Base-by-base conservation (phyloP, 139 green algal genomes). In the Auxenochlorella pyrenoidosa region DNA sequence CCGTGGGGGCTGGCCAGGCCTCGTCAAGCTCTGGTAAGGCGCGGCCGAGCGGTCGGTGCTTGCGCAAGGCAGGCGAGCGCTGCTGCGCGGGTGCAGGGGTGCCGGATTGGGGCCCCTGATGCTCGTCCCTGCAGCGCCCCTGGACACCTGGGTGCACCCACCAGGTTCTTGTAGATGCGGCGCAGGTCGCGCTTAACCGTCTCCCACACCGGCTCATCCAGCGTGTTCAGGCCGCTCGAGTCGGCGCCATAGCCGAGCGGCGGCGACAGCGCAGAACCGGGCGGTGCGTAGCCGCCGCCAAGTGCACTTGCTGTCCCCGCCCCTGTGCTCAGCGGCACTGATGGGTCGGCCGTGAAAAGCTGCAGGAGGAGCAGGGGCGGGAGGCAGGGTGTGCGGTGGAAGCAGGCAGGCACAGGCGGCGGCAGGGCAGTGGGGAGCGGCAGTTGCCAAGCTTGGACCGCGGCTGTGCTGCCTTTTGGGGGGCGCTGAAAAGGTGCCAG, bases 141-240 rank as follows among this genome's bases (percentile, higher is more conserved):
- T n/a, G 3, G 24, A 36, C 40, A 22, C 0, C 22, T 40, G 13
- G 18, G 5, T 10, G 5, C 36, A 19, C 72, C 90, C 34, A 92
- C 88, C 41, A 98, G 75, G 88, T 99, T 99, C 5, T 86, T 91
- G 22, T 89, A 94, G 44, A 99, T 97, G 5, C 95, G 95, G 18
- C 93, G 79, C n/a, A 99, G 58, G 90, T 99, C 97, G 5, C 97
- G 92, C 87, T 94, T 95, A 24, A 99, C 93, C 0, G 97, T 99
- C 38, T 93, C 89, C 88, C 87, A 96, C 0, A 99, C 89, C 0
- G 95, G 92, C 89, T 99, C 97, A 73, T 99, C 96, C n/a, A 99
- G 92, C 0, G 97, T 99, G 89, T 95, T 97, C 30, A 59, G 54
- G 0, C 95, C 98, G 88, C 94, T 96, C 19, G 71, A 12, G n/a